These are phyloP conservation scores for Sporisorium sorghi DNA, from an alignment of 1,284 basidiomycete genomes.

Conservation along the genomic window DNA sequence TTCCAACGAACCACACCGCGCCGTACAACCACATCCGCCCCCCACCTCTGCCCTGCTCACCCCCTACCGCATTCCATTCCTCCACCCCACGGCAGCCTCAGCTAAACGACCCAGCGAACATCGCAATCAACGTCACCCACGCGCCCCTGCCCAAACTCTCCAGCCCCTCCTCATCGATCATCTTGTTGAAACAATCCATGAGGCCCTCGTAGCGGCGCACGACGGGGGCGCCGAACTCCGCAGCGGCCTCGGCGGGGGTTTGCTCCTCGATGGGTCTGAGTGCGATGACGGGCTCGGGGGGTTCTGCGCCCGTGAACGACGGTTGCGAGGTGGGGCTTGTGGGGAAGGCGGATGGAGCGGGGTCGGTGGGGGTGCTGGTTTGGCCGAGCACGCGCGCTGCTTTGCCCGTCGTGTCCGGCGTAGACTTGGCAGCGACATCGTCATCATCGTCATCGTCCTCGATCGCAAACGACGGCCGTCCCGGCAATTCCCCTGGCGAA, in stretches of 20 bases:
- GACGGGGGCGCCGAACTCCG: constrained; percentile 63
- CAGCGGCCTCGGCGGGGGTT: constrained; percentile 51
- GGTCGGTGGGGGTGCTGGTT: background rate
- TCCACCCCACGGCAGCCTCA: constrained; percentile 9
- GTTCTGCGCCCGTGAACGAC: constrained; percentile 46
- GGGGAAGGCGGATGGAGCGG: background rate
- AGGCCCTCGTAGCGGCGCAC: constrained; percentile 63
- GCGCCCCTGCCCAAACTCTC: constrained; percentile 65
- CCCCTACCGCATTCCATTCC: background rate
- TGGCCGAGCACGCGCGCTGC: constrained; percentile 26
- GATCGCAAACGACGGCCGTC: constrained; percentile 60
- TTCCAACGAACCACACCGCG: no score
- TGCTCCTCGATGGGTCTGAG: constrained; percentile 65
- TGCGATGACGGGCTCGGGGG: constrained; percentile 66
- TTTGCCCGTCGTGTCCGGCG: constrained; percentile 10
- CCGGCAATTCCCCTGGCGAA: constrained; percentile 37
- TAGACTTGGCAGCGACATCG: constrained; percentile 14
- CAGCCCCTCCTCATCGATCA: constrained; percentile 66
- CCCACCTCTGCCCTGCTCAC: background rate
- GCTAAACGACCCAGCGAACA: constrained; percentile 59
- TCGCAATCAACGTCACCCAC: constrained; percentile 60
- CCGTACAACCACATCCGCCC: no score
- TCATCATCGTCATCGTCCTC: constrained; percentile 59
- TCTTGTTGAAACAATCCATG: constrained; percentile 65
- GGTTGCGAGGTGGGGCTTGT: constrained; percentile 19